A percentile compares a stretch with the other conserved stretches of the same genome.
phyloP scores from a whole-genome alignment of 495 filamentous ascomycete species.

The Terfezia boudieri region DNA sequence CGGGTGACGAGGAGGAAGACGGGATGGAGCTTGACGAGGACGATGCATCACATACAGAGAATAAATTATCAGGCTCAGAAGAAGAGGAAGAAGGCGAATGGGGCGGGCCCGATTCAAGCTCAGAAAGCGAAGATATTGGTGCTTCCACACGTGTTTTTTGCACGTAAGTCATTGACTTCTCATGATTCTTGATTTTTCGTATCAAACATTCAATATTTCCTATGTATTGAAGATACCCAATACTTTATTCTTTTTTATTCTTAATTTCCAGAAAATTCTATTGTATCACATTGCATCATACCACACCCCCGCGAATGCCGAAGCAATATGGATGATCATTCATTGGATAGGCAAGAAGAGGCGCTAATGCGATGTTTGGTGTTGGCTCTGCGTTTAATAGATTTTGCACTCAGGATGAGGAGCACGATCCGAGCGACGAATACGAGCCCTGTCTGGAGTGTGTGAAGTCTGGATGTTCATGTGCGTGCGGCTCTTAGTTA shows the following conservation, averaged over 20 bases:
- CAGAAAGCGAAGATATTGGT: conserved; percentile 49
- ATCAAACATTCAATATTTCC: not conserved
- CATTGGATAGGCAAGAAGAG: too few species aligned
- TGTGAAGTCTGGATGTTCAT: conserved; percentile 72
- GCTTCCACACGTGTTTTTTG: conserved; percentile 35
- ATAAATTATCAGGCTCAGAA: conserved; percentile 21
- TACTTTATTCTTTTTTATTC: too few species aligned
- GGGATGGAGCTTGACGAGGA: conserved; percentile 22
- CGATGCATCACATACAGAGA: conserved; percentile 16
- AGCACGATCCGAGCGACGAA: conserved; percentile 65
- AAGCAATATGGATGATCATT: too few species aligned
- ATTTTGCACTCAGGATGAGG: conserved; percentile 54
- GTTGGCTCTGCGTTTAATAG: conserved; percentile 21
- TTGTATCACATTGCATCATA: too few species aligned
- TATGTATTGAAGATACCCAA: conserved; percentile 1
- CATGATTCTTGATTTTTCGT: not conserved
- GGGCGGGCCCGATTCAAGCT: conserved; percentile 31
- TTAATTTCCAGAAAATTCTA: too few species aligned
- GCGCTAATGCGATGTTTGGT: too few species aligned
- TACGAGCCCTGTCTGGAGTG: conserved; percentile 74
- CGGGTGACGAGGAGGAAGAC: conserved; percentile 27
- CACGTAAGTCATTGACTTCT: conserved; percentile 33
- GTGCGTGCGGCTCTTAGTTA: conserved; percentile 2
- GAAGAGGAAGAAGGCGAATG: conserved; percentile 29
- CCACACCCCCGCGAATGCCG: too few species aligned